A percentile compares a stretch with the other conserved stretches of the same genome.
Evolutionary conservation across 345 rosid species (phyloP).

Genomic region (Dovyalis caffra): DNA sequence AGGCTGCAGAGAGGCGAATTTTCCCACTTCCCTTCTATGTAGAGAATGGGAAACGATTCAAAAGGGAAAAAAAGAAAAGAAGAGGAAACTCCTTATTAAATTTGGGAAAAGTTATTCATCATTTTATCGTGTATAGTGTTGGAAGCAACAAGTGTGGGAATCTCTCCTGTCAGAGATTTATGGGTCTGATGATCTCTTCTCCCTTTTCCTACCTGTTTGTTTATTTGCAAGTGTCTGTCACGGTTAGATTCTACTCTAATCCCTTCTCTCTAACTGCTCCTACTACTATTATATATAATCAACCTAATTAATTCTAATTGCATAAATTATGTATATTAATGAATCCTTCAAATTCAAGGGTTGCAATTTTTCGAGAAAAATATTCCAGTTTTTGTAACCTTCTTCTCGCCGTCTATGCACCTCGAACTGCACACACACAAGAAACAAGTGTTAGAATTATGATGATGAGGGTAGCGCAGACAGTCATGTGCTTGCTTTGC

Average conservation of each 20-base stretch:
- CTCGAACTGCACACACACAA: constrained; percentile 31
- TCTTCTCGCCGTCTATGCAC: constrained; percentile 18
- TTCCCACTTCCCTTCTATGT: constrained; percentile 25
- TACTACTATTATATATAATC: not conserved
- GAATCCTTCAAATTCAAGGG: not conserved
- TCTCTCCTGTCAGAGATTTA: constrained; percentile 35
- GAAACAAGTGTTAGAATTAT: constrained; percentile 9
- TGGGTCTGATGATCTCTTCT: constrained; percentile 4
- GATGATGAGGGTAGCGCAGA: constrained; percentile 3
- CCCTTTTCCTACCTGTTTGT: constrained; percentile 9
- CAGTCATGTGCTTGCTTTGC: not conserved
- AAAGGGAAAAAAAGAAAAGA: not conserved
- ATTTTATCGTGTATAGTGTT: constrained; percentile 37
- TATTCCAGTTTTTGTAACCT: not conserved
- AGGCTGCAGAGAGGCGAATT: constrained; percentile 27
- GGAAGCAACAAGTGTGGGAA: constrained; percentile 39
- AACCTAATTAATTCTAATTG: not conserved
- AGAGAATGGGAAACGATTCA: constrained; percentile 28
- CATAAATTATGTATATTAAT: not conserved
- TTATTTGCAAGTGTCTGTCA: constrained; percentile 16
- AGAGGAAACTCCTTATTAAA: constrained; percentile 10
- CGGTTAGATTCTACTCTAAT: constrained; percentile 27
- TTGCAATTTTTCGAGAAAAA: not conserved
- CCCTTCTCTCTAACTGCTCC: not conserved
- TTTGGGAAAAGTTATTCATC: constrained; percentile 16